Conservation (phyloP, 2,329 filamentous ascomycete species). For the Pyrenochaeta sp. region DNA sequence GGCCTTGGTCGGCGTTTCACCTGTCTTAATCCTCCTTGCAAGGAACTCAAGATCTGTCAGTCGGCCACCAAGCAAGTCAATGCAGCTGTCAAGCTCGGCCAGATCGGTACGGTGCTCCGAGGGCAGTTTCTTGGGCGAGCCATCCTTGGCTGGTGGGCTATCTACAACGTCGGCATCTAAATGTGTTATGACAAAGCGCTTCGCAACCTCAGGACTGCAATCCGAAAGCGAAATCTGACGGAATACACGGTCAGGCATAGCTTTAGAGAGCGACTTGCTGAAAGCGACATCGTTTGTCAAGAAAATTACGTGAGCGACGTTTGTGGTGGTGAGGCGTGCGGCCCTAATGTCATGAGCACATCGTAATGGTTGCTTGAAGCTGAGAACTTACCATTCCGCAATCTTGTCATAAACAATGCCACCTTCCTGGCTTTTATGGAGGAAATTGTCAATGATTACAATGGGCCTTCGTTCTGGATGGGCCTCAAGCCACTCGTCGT, state of each 20-base stretch:
- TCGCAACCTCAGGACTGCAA: constrained; percentile 82
- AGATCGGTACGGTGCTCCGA: constrained; percentile 65
- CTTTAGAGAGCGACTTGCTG: constrained; percentile 85
- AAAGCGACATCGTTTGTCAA: constrained; percentile 89
- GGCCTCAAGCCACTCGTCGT: constrained; percentile 89
- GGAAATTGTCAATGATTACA: constrained; percentile 90
- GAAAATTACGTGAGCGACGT: constrained; percentile 94
- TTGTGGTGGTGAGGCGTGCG: constrained; percentile 81
- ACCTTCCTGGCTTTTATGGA: constrained; percentile 72
- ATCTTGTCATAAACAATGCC: constrained; percentile 61
- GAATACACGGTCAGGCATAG: constrained; percentile 90
- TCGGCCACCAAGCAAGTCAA: constrained; percentile 83
- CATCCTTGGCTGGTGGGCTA: constrained; percentile 49
- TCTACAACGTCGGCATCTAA: constrained; percentile 64
- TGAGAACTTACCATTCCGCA: constrained; percentile 71
- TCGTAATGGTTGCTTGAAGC: neutral
- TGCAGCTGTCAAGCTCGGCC: constrained; percentile 79
- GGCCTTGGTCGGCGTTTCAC: constrained; percentile 82
- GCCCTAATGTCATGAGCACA: constrained; percentile 60
- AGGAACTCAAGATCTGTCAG: constrained; percentile 96
- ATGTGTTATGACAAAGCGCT: constrained; percentile 87
- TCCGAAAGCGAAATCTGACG: constrained; percentile 86
- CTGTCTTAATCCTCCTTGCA: constrained; percentile 85
- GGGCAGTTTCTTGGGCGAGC: constrained; percentile 53
- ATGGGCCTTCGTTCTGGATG: constrained; percentile 86